Base-by-base conservation (phyloP, 176 grass and related monocot species). In the Chloris gayana region DNA sequence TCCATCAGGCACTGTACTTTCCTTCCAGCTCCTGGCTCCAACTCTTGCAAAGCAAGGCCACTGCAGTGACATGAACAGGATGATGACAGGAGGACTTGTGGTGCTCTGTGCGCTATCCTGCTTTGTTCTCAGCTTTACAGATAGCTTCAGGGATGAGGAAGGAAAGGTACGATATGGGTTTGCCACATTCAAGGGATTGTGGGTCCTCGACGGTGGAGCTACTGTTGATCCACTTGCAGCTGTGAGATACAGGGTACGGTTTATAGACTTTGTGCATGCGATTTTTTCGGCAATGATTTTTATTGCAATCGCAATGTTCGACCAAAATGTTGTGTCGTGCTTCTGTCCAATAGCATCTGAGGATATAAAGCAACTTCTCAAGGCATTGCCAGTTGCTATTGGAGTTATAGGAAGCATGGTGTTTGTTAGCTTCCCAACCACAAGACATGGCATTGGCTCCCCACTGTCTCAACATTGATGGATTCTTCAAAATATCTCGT, bases 371-470 rank as follows among this genome's bases (percentile, higher is more conserved):
- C 70, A 89, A 82, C 73, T 94, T 37, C 77, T 93, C 80, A 59
- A 65, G n/a, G n/a, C 77, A 79, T 56, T 94, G 70, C 86, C 84
- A 11, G 53, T 92, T 76, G 84, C 31, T 45, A 89, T 98, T 64
- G 92, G 88, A 67, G 70, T 94, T 56, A 63, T 86, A 64, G 78
- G 88, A 75, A 98, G 92, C 72, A 79, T 92, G 77, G 6, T 92
- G 26, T 98, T 98, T 85, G 85, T 91, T 75, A 83, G 80, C 49
- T 94, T 98, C 79, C 89, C 90, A 56, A 89, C 92, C 39, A 91
- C 85, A n/a, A 74, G 67, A 27, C 85, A 92, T 80, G 79, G 85
- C 61, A 91, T 98, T 33, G 90, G 92, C 62, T 94, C 82, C 73
- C 82, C 88, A 18, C 69, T 92, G 12, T 82, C 85, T 68, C 82